phyloP scores from a whole-genome alignment of 805 yeast genomes.

The Komagataella ulmi region DNA sequence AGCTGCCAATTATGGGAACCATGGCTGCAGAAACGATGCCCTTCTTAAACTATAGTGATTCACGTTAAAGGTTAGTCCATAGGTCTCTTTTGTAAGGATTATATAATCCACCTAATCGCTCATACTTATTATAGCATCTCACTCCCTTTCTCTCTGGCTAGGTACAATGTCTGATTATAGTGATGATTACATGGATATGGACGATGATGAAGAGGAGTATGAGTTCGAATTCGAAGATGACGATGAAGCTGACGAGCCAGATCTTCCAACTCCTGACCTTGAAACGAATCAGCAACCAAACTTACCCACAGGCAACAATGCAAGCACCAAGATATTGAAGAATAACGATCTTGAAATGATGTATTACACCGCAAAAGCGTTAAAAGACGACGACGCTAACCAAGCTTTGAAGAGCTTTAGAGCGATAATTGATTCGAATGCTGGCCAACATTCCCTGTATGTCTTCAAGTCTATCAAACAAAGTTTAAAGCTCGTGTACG shows the following conservation, averaged over 20 bases:
- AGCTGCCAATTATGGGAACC: not conserved
- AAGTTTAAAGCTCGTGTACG: conserved; percentile 14
- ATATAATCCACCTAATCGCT: not conserved
- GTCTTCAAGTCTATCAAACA: conserved; percentile 20
- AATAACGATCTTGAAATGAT: conserved; percentile 10
- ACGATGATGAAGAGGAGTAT: conserved; percentile 21
- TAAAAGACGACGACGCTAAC: conserved; percentile 14
- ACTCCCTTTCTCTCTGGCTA: not conserved
- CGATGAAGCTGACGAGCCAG: conserved; percentile 5
- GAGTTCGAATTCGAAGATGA: conserved; percentile 14
- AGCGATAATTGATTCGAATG: conserved; percentile 6
- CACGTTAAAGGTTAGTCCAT: not conserved
- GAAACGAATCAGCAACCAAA: not conserved
- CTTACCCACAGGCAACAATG: not conserved
- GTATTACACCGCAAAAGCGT: conserved; percentile 19
- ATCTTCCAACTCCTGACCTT: not conserved
- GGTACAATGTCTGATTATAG: conserved; percentile 21
- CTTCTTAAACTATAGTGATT: not conserved
- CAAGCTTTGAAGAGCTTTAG: conserved; percentile 14
- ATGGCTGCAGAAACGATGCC: not conserved
- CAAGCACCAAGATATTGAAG: not conserved
- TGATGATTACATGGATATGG: conserved; percentile 17
- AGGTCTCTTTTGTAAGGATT: not conserved
- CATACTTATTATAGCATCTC: not conserved
- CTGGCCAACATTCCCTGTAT: conserved; percentile 7